Evolutionary conservation across 1,284 basidiomycete genomes (phyloP), one percentile per base, ranked within the genome.

Genomic region (Cystobasidiaceae sp.): DNA sequence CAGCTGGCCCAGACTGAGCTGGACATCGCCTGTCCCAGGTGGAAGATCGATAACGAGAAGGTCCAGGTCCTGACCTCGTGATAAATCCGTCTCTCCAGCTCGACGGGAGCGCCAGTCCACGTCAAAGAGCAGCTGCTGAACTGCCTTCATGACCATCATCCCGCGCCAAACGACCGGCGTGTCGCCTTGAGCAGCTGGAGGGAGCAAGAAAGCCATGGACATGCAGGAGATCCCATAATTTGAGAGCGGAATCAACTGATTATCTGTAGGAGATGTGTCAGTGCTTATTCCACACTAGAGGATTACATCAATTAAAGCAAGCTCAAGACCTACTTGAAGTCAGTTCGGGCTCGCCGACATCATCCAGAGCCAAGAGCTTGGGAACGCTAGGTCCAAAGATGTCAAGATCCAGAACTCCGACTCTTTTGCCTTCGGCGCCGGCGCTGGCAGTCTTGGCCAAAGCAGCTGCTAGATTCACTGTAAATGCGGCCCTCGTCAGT

Each of bases 91-190:
- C 17, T 50, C 37, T 6, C 67, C 67, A 0, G 73, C 75, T 17
- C 33, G 45, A 5, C 61, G 58, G 19, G 52, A 33, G 15, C 78
- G 68, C 94, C 96, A 98, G 75, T 97, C 94, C 1, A 97, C 92
- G 71, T 97, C 93, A 74, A 98, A 97, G 0, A 97, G 82, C 0
- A 98, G 81, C 75, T 98, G 91, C 76, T 97, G 94, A 0, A 94
- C 92, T 25, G 94, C 93, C 75, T 98, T 98, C 79, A 96, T 93
- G 1, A 98, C 96, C 94, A 98, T 97, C 52, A 97, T 84, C 0
- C 94, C 94, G 39, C 94, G 83, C 94, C 94, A 98, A 25, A 94
- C 91, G 19, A 97, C 83, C 0, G 92, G 86, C 0, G 85, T 85
- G 72, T 93, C 88, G 79, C n/a, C n/a, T 33, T 58, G 56, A 2